Evolutionary conservation across 2,329 filamentous ascomycete genomes (phyloP).

Genomic region (Exophiala viscosa): DNA sequence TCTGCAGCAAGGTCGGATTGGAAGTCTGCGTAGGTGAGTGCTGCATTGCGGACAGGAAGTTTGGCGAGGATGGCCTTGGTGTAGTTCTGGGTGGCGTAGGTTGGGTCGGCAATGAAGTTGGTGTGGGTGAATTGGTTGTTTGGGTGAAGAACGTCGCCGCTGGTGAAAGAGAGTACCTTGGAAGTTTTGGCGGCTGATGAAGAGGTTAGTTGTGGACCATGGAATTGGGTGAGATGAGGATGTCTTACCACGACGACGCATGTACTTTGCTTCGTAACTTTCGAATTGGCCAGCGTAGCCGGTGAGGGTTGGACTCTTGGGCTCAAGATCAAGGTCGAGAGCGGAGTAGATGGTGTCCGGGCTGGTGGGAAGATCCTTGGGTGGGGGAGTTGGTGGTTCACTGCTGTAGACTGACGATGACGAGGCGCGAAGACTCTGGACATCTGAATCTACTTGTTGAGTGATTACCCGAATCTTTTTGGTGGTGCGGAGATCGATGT

Average conservation of each 20-base stretch:
- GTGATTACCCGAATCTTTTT: conserved; percentile 16
- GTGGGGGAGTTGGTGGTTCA: background rate
- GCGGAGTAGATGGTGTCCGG: background rate
- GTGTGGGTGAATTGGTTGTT: conserved; percentile 21
- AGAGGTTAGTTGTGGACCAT: background rate
- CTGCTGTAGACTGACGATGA: conserved; percentile 8
- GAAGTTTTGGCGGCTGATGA: background rate
- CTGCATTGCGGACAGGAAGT: conserved; percentile 9
- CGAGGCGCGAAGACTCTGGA: conserved; percentile 8
- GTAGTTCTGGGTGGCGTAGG: conserved; percentile 13
- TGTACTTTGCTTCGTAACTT: conserved; percentile 14
- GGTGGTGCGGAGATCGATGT: conserved; percentile 12
- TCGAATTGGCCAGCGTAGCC: conserved; percentile 21
- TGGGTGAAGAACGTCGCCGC: conserved; percentile 16
- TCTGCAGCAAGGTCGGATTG: conserved; percentile 2
- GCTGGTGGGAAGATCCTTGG: background rate
- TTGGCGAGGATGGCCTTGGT: conserved; percentile 6
- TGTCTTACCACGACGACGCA: conserved; percentile 2
- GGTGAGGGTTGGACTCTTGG: conserved; percentile 6
- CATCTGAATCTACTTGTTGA: conserved; percentile 4
- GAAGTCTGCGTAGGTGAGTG: conserved; percentile 11
- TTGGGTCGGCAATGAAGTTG: conserved; percentile 18
- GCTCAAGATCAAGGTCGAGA: background rate
- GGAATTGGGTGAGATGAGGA: background rate
- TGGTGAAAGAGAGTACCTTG: background rate